These are phyloP conservation scores for Berberis vulgaris DNA, from an alignment of 164 flowering plant genomes.

Conservation along the genomic window DNA sequence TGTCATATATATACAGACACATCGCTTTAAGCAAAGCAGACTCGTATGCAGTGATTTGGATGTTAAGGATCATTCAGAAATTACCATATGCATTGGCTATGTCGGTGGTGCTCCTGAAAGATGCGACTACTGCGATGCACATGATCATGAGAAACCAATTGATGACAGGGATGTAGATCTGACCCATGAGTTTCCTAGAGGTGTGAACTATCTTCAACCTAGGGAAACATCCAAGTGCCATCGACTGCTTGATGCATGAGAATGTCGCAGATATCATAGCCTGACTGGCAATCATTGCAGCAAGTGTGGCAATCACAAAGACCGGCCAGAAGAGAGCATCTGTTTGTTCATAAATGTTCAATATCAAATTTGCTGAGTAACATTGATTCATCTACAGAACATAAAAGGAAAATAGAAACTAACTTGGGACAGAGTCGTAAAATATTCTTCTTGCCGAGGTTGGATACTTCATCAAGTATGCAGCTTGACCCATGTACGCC, in stretches of 20 bases:
- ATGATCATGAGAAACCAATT: slow-evolving; percentile 94
- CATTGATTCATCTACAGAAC: not conserved
- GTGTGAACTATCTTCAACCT: slow-evolving; percentile 93
- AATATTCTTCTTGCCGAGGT: slow-evolving; percentile 54
- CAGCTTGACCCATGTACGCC: slow-evolving; percentile 98
- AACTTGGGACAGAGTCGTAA: slow-evolving; percentile 90
- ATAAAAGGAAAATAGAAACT: slow-evolving; percentile 5
- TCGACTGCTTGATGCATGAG: slow-evolving; percentile 86
- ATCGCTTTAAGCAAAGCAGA: no score
- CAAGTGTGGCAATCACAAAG: slow-evolving; percentile 80
- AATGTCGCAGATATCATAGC: slow-evolving; percentile 99
- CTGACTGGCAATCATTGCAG: slow-evolving; percentile 98
- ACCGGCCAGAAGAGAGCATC: slow-evolving; percentile 91
- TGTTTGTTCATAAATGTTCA: slow-evolving; percentile 21
- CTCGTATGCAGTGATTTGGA: no score
- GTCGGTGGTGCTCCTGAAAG: slow-evolving; percentile 69
- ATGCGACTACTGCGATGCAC: slow-evolving; percentile 85
- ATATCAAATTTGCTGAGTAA: not conserved
- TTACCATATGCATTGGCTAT: slow-evolving; percentile 96
- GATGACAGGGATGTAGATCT: slow-evolving; percentile 93
- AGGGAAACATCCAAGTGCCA: slow-evolving; percentile 99
- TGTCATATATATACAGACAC: no score
- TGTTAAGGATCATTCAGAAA: not conserved
- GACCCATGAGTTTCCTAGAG: slow-evolving; percentile 81
- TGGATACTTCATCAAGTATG: slow-evolving; percentile 67